A percentile compares a stretch with the other conserved stretches of the same genome.
These are phyloP conservation scores for Pleurotus citrinopileatus DNA, from an alignment of 768 basidiomycete species.

Conservation along the genomic window DNA sequence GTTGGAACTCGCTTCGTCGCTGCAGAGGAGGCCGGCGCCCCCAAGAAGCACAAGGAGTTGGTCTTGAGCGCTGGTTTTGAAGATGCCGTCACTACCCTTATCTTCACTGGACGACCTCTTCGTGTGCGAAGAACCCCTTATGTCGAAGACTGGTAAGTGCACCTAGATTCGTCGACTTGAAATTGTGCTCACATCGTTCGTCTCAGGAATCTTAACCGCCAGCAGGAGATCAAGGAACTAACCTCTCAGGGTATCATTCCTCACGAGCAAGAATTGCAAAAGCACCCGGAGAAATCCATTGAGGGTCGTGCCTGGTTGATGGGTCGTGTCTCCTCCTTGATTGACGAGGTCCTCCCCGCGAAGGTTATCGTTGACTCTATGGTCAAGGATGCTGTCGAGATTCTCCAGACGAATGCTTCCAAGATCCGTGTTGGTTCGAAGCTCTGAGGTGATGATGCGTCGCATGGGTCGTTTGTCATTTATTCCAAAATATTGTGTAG, in stretches of 20 bases:
- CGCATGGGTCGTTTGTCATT: background rate
- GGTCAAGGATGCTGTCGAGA: constrained; percentile 40
- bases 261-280: constrained; percentile 62
- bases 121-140: constrained; percentile 84
- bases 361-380: constrained; percentile 81
- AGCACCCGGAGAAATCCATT: constrained; percentile 78
- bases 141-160: constrained; percentile 72
- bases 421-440: constrained; percentile 43
- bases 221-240: constrained; percentile 78
- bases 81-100: constrained; percentile 81
- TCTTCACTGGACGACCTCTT: constrained; percentile 87
- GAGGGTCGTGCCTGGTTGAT: constrained; percentile 74
- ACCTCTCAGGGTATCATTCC: constrained; percentile 85
- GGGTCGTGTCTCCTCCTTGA: constrained; percentile 75
- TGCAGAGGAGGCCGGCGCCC: constrained; percentile 73
- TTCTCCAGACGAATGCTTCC: constrained; percentile 32
- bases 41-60: constrained; percentile 81
- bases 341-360: constrained; percentile 77
- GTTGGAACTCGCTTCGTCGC: constrained; percentile 90
- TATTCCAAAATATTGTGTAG: constrained; percentile 3
- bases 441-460: constrained; percentile 28
- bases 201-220: constrained; percentile 70
- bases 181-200: background rate
- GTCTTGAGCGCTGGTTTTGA: constrained; percentile 69
- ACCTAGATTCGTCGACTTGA: background rate